phyloP scores from a whole-genome alignment of 1,284 basidiomycete genomes.

The Flammula alnicola region DNA sequence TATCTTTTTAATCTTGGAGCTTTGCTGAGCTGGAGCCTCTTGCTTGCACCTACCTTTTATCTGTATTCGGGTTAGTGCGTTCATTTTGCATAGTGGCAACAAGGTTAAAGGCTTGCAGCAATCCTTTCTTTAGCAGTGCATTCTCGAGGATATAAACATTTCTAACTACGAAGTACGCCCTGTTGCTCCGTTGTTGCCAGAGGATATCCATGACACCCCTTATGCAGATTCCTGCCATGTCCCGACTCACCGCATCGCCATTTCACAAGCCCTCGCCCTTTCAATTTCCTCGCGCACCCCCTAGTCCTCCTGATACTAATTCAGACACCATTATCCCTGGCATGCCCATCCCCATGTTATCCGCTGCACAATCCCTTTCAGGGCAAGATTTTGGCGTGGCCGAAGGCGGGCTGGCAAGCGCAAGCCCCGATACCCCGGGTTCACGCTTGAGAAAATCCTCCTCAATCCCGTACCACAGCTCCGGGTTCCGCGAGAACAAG shows the following conservation, averaged over 20 bases:
- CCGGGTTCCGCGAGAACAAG: conserved; percentile 52
- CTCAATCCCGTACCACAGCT: conserved; percentile 60
- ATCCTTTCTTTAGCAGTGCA: too few relatives aligned
- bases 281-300: conserved; percentile 50
- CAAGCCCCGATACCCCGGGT: conserved; percentile 33
- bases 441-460: conserved; percentile 51
- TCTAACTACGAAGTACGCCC: too few relatives aligned
- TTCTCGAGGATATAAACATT: too few relatives aligned
- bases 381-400: conserved; percentile 27
- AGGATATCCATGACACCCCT: too few relatives aligned
- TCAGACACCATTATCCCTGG: conserved; percentile 37
- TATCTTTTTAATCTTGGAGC: conserved; percentile 4
- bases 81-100: not conserved
- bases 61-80: conserved; percentile 1
- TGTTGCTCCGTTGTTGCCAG: too few relatives aligned
- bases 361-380: conserved; percentile 25
- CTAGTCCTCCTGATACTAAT: conserved; percentile 62
- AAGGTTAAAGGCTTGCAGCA: too few relatives aligned
- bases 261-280: conserved; percentile 53
- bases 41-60: conserved; percentile 8
- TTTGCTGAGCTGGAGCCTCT: conserved; percentile 20
- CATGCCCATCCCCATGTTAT: conserved; percentile 20
- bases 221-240: conserved; percentile 39
- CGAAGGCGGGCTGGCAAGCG: conserved; percentile 22
- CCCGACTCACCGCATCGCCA: too few relatives aligned